Percentiles rank a stretch among this genome's conserved stretches.
These are phyloP conservation scores for Plectosphaerella plurivora DNA, from an alignment of 2,329 filamentous ascomycete species.

Conservation along the genomic window DNA sequence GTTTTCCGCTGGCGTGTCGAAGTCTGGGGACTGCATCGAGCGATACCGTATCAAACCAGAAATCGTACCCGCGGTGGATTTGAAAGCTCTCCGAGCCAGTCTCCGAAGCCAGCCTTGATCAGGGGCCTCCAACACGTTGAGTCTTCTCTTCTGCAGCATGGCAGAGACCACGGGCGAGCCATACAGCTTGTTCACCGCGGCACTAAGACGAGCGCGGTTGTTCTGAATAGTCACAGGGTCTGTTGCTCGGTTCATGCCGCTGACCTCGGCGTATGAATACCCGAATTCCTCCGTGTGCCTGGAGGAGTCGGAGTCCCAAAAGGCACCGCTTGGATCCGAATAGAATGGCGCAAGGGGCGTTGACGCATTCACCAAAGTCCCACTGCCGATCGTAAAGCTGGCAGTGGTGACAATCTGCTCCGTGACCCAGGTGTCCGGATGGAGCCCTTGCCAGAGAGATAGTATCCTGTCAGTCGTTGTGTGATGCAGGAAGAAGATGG, in stretches of 20 bases:
- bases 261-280: constrained; percentile 68
- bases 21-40: no score
- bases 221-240: constrained; percentile 18
- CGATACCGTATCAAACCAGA: not conserved
- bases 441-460: constrained; percentile 71
- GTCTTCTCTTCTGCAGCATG: constrained; percentile 7
- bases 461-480: constrained; percentile 70
- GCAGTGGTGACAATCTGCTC: constrained; percentile 49
- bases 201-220: constrained; percentile 37
- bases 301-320: constrained; percentile 63
- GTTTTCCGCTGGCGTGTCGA: not conserved
- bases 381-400: constrained; percentile 56
- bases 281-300: constrained; percentile 59
- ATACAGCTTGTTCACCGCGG: constrained; percentile 49
- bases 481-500: constrained; percentile 75
- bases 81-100: no score
- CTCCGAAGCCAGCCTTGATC: no score
- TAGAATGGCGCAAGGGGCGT: constrained; percentile 67
- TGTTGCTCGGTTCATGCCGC: constrained; percentile 25
- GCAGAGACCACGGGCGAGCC: constrained; percentile 23
- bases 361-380: constrained; percentile 47
- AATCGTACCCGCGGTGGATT: no score
- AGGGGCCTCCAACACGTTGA: not conserved
- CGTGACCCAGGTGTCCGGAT: constrained; percentile 63
- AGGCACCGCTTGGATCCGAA: constrained; percentile 48